A percentile compares a stretch with the other conserved stretches of the same genome.
Conservation (phyloP, 306 rosid species). For the Datisca glomerata region DNA sequence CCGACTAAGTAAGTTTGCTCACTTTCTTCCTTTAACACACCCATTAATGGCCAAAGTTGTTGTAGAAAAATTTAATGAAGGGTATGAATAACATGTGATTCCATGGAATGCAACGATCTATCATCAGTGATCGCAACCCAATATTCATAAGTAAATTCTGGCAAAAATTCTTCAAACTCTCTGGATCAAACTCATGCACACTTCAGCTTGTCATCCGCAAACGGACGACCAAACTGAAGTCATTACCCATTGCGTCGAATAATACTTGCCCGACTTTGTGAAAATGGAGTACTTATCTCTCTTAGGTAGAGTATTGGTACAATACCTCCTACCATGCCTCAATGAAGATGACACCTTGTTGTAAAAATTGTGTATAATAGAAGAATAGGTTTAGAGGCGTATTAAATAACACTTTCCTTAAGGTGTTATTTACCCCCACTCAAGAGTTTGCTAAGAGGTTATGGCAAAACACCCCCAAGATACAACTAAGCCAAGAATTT, state of each 20-base stretch:
- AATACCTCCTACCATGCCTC: background rate
- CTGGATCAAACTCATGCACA: background rate
- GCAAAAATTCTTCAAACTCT: background rate
- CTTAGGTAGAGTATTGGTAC: background rate
- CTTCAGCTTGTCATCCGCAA: background rate
- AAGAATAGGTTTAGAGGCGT: too few species aligned
- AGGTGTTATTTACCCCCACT: too few species aligned
- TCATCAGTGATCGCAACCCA: background rate
- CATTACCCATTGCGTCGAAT: background rate
- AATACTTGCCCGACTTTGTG: background rate
- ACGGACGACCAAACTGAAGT: background rate
- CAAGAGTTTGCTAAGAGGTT: too few species aligned
- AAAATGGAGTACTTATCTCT: background rate
- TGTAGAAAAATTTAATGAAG: background rate
- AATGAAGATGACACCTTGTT: too few species aligned
- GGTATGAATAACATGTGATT: background rate
- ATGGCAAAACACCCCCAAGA: too few species aligned
- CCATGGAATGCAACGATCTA: background rate
- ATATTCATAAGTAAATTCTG: background rate
- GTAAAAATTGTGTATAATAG: too few species aligned
- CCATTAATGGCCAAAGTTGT: background rate
- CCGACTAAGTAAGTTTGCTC: background rate
- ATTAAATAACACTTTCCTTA: too few species aligned
- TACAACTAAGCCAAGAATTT: too few species aligned
- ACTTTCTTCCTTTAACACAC: background rate